Evolutionary conservation across 1,284 basidiomycete species (phyloP), one percentile per base, ranked within the genome.

Genomic region (Cryptococcus floricola): DNA sequence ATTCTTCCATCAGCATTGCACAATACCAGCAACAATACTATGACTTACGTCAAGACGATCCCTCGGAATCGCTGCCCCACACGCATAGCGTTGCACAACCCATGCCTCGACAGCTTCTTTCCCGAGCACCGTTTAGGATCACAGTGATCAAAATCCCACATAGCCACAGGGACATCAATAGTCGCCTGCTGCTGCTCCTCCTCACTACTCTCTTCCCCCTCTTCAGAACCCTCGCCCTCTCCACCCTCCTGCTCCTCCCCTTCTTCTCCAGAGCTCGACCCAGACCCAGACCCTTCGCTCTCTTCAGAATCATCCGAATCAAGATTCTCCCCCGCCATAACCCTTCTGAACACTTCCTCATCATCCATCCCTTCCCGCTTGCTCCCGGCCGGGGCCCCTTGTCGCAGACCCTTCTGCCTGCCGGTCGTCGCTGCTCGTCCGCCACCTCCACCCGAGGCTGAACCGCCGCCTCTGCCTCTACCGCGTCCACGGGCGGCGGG

Each of bases 81-180:
- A 50, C 85, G 82, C 58, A 98, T 82, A 58, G 91, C 86, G 54
- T 84, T 85, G 69, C 97, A 89, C 37, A 98, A 79, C 1, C 91
- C 90, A 19, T 93, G 81, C 5, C 95, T 81, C 0, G 91, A 81
- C 0, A 98, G 84, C 72, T 93, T 95, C 80, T 97, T 97, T 12
- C 95, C 95, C 8, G 91, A 94, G 69, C 95, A 98, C 39, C 91
- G 85, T 51, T 86, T 85, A 0, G 95, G 94, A 75, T 98, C 94
- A 74, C 95, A 98, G 73, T 98, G 95, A 71, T 91, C 88, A 75
- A 98, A 97, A 74, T 98, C 95, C 90, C 90, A 93, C 90, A 93
- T 93, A 28, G 88, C 90, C 13, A 92, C 85, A 5, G 87, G 86
- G 4, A 88, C 83, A 10, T 79, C 81, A 27, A 88, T 86, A 39